Percentiles rank a stretch among this genome's conserved stretches.
These are phyloP conservation scores for Macadamia integrifolia DNA, from an alignment of 164 flowering plant genomes.

Conservation along the genomic window DNA sequence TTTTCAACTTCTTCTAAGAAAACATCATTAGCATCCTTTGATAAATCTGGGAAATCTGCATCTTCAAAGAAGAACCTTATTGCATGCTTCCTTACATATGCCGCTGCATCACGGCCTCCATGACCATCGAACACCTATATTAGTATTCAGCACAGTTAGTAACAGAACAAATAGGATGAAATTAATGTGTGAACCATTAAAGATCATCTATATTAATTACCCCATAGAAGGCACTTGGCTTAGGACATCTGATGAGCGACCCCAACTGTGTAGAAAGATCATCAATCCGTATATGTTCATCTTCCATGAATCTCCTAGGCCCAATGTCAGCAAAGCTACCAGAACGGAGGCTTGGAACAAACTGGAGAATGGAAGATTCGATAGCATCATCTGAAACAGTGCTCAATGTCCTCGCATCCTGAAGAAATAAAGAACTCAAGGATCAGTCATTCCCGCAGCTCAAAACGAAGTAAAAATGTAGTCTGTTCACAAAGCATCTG, in stretches of 20 bases:
- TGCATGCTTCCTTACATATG: slow-evolving; percentile 59
- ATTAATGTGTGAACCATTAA: background rate
- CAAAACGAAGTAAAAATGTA: background rate
- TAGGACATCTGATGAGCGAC: slow-evolving; percentile 35
- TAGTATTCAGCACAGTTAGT: slow-evolving; percentile 2
- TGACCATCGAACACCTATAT: slow-evolving; percentile 90
- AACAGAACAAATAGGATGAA: background rate
- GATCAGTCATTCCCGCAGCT: background rate
- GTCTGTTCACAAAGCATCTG: no score
- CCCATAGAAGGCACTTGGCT: slow-evolving; percentile 76
- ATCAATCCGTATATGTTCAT: slow-evolving; percentile 75
- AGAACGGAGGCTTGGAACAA: slow-evolving; percentile 60
- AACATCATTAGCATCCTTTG: slow-evolving; percentile 35
- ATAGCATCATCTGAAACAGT: slow-evolving; percentile 20
- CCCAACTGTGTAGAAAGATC: slow-evolving; percentile 57
- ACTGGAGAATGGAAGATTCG: slow-evolving; percentile 30
- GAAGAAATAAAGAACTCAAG: slow-evolving; percentile 1
- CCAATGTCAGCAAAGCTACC: slow-evolving; percentile 83
- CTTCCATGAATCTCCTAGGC: slow-evolving; percentile 61
- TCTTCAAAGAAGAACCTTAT: slow-evolving; percentile 65
- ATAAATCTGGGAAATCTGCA: slow-evolving; percentile 46
- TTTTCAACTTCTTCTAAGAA: slow-evolving; percentile 49
- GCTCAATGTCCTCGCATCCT: slow-evolving; percentile 41
- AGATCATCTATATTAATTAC: slow-evolving; percentile 22
- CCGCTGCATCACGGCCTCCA: slow-evolving; percentile 93